Conservation (phyloP, 106 monocot species). For the Dendrobium huoshanense region DNA sequence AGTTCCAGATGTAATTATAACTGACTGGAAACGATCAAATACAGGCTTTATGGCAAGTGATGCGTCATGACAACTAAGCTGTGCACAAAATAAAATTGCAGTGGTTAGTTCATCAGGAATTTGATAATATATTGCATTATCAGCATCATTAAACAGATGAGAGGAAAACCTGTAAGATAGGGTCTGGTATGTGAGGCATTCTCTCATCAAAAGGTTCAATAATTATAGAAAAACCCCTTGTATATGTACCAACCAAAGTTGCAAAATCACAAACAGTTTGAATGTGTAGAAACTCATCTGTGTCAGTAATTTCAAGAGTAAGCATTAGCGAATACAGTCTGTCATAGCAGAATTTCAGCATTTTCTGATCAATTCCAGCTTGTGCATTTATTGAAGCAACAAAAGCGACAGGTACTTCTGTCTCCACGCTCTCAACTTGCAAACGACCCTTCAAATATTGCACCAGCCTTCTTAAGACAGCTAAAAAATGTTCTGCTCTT, state of each 20-base stretch:
- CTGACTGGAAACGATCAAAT: constrained; percentile 95
- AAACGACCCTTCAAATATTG: constrained; percentile 82
- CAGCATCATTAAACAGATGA: constrained; percentile 3
- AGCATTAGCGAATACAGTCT: constrained; percentile 82
- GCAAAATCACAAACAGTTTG: constrained; percentile 98
- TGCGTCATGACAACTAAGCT: constrained; percentile 97
- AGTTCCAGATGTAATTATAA: constrained; percentile 96
- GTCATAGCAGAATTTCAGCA: constrained; percentile 97
- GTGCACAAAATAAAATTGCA: constrained; percentile 12
- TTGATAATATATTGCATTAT: constrained; percentile 5
- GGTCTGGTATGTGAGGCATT: constrained; percentile 95
- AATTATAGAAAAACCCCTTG: constrained; percentile 90
- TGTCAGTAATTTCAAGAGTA: constrained; percentile 93
- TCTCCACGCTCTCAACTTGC: constrained; percentile 87
- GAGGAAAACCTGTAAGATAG: constrained; percentile 74
- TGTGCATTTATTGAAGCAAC: constrained; percentile 63
- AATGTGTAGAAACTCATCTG: constrained; percentile 90
- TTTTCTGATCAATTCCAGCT: constrained; percentile 98
- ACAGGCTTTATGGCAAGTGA: constrained; percentile 97
- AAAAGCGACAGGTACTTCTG: constrained; percentile 81
- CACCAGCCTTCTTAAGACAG: constrained; percentile 77
- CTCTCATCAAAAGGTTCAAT: constrained; percentile 97
- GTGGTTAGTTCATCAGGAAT: not conserved
- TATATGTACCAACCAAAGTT: constrained; percentile 88
- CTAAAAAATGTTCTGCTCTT: constrained; percentile 79